Evolutionary conservation across 208 protist species (phyloP).

Genomic region (Zelonia costaricensis): DNA sequence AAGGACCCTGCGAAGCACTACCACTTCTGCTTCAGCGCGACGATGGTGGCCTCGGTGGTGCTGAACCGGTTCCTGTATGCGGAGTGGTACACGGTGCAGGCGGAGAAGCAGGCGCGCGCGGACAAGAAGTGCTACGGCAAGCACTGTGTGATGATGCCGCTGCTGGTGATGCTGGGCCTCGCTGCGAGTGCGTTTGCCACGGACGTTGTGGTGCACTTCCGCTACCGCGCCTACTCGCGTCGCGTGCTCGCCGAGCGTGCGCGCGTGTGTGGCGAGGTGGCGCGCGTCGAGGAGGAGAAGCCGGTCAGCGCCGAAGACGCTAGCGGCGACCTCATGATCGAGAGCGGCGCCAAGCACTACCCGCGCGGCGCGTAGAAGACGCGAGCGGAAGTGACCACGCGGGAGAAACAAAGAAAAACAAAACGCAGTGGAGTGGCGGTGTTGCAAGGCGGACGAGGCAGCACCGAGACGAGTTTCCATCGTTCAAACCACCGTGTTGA

Average conservation of each 20-base stretch:
- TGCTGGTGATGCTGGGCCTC: conserved; percentile 30
- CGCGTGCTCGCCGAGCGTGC: conserved; percentile 38
- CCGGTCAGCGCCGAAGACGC: not conserved
- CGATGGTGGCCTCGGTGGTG: too few relatives aligned
- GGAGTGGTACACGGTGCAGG: too few relatives aligned
- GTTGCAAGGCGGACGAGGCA: too few relatives aligned
- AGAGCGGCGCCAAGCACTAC: not conserved
- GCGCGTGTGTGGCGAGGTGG: conserved; percentile 26
- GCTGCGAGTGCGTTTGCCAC: conserved; percentile 19
- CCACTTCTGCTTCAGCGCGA: too few relatives aligned
- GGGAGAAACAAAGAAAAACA: too few relatives aligned
- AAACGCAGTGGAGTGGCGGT: too few relatives aligned
- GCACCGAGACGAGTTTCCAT: too few relatives aligned
- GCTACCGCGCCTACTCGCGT: conserved; percentile 27
- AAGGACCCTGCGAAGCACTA: too few relatives aligned
- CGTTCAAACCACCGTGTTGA: too few relatives aligned
- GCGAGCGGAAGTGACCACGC: too few relatives aligned
- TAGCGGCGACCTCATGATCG: not conserved
- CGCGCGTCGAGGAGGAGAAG: conserved; percentile 2
- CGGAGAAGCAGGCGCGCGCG: conserved; percentile 19
- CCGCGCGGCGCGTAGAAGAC: not conserved
- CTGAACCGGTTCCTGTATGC: too few relatives aligned
- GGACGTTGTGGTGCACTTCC: conserved; percentile 25
- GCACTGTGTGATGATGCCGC: conserved; percentile 27
- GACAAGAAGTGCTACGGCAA: conserved; percentile 15